phyloP scores from a whole-genome alignment of 169 alveolate species.

The Plasmodium chabaudi region DNA sequence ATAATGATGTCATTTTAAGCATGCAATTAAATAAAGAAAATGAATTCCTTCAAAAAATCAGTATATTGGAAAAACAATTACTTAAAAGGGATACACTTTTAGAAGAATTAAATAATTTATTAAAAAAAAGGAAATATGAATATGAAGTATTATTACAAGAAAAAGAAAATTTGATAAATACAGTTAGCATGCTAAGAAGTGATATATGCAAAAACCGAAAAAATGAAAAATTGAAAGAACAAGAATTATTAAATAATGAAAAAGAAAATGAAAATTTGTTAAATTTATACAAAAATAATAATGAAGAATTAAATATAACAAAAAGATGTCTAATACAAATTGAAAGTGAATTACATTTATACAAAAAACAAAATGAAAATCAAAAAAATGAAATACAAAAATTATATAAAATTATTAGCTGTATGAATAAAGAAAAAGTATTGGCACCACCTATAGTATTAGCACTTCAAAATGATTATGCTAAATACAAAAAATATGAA shows the following conservation, averaged over 20 bases:
- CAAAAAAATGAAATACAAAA: slow-evolving; percentile 76
- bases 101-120: slow-evolving; percentile 71
- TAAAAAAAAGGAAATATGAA: slow-evolving; percentile 74
- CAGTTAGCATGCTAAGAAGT: slow-evolving; percentile 45
- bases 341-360: slow-evolving; percentile 68
- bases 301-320: slow-evolving; percentile 73
- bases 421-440: slow-evolving; percentile 71
- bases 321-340: slow-evolving; percentile 76
- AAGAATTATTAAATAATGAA: slow-evolving; percentile 58
- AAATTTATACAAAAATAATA: slow-evolving; percentile 71
- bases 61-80: slow-evolving; percentile 60
- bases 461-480: slow-evolving; percentile 61
- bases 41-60: slow-evolving; percentile 65
- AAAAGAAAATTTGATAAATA: slow-evolving; percentile 67
- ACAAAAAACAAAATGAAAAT: slow-evolving; percentile 74
- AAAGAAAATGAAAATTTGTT: slow-evolving; percentile 65
- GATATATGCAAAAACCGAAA: slow-evolving; percentile 53
- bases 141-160: slow-evolving; percentile 62
- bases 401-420: slow-evolving; percentile 57
- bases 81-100: slow-evolving; percentile 74
- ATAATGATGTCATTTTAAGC: slow-evolving; percentile 39
- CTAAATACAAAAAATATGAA: neutral
- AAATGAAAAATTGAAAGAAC: slow-evolving; percentile 44
- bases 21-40: slow-evolving; percentile 72
- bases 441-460: slow-evolving; percentile 64